Conservation (phyloP, 2,329 filamentous ascomycete genomes). For the Calonectria pseudoreteaudii region DNA sequence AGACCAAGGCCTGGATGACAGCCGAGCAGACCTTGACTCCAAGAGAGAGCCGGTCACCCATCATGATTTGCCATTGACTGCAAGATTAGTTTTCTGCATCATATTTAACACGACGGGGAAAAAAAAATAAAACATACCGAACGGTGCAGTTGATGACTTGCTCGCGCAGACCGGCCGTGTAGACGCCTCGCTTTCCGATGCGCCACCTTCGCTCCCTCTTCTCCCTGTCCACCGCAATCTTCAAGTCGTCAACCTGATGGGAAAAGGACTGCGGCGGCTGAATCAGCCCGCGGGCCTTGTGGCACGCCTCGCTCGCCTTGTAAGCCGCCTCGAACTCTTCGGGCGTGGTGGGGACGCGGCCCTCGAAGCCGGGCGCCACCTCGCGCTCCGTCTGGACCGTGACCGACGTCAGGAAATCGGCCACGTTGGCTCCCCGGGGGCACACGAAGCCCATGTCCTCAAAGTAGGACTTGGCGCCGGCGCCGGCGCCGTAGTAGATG, state of each 20-base stretch:
- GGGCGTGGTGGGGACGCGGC: slow-evolving; percentile 69
- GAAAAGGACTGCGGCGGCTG: slow-evolving; percentile 38
- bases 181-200: slow-evolving; percentile 35
- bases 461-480: slow-evolving; percentile 74
- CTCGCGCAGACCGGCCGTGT: slow-evolving; percentile 40
- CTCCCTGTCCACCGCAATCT: slow-evolving; percentile 35
- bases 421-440: slow-evolving; percentile 64
- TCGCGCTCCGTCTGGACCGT: slow-evolving; percentile 73
- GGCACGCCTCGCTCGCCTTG: slow-evolving; percentile 25
- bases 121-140: slow-evolving; percentile 48
- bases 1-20: slow-evolving; percentile 73
- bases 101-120: slow-evolving; percentile 48
- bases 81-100: background rate
- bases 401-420: slow-evolving; percentile 77
- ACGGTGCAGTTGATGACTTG: slow-evolving; percentile 51
- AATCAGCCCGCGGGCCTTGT: slow-evolving; percentile 37
- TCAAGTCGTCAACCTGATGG: slow-evolving; percentile 58
- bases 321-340: slow-evolving; percentile 66
- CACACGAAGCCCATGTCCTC: slow-evolving; percentile 72
- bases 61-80: slow-evolving; percentile 46
- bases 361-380: slow-evolving; percentile 68
- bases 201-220: slow-evolving; percentile 37
- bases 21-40: slow-evolving; percentile 66
- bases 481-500: slow-evolving; percentile 73
- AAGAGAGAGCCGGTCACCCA: slow-evolving; percentile 47